phyloP scores from a whole-genome alignment of 441 rosid species.

The Adansonia gregorii region DNA sequence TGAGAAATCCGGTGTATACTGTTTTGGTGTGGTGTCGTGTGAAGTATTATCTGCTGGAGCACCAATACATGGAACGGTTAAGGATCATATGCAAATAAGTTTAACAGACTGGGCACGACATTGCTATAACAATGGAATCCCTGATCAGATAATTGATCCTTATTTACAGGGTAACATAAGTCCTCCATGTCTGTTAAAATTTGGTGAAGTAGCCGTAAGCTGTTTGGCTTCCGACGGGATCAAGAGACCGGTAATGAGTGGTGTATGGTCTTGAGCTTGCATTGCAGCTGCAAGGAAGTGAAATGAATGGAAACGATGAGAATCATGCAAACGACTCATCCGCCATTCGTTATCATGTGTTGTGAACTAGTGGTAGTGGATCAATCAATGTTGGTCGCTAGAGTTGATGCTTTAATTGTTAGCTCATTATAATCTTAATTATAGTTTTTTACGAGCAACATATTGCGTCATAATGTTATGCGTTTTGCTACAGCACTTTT shows the following conservation, averaged over 20 bases:
- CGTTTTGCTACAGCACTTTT: too few relatives aligned
- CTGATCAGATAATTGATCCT: slow-evolving; percentile 1
- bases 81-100: slow-evolving; percentile 13
- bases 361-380: too few relatives aligned
- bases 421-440: too few relatives aligned
- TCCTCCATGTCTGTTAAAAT: background rate
- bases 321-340: background rate
- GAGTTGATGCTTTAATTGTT: too few relatives aligned
- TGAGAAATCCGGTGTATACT: too few relatives aligned
- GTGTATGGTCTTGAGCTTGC: background rate
- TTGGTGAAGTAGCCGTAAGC: background rate
- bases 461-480: too few relatives aligned
- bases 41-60: background rate
- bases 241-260: background rate
- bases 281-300: background rate
- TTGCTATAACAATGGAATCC: slow-evolving; percentile 10
- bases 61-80: background rate
- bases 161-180: background rate
- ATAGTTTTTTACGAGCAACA: too few relatives aligned
- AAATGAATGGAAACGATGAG: background rate
- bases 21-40: too few relatives aligned
- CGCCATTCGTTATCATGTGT: too few relatives aligned
- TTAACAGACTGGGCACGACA: background rate
- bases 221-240: background rate
- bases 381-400: too few relatives aligned